phyloP scores from a whole-genome alignment of 116 monocot species.

The Dioscorea cayenensis region DNA sequence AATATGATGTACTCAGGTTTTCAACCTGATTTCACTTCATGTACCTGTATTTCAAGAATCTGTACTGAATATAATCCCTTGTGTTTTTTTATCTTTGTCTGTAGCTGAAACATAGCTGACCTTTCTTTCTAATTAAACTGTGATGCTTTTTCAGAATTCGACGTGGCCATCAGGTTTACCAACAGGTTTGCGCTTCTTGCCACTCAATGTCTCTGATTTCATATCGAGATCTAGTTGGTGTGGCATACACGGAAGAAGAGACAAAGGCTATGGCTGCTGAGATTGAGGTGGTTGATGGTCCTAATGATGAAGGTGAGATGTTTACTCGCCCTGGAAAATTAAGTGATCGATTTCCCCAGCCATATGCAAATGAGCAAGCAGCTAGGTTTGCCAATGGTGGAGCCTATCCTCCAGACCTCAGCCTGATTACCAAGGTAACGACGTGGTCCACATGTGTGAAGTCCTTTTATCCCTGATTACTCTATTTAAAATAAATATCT shows the following conservation, averaged over 20 bases:
- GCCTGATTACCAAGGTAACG: slow-evolving; percentile 81
- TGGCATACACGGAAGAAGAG: slow-evolving; percentile 93
- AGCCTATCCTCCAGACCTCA: slow-evolving; percentile 96
- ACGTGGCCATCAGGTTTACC: slow-evolving; percentile 95
- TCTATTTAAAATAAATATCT: neutral
- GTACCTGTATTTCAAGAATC: neutral
- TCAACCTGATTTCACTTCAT: neutral
- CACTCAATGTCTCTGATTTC: slow-evolving; percentile 93
- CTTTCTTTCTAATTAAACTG: no score
- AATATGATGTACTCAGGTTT: neutral
- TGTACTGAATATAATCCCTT: no score
- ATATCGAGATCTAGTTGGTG: slow-evolving; percentile 90
- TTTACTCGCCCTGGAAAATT: slow-evolving; percentile 91
- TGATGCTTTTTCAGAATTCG: slow-evolving; percentile 45
- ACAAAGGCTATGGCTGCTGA: slow-evolving; percentile 95
- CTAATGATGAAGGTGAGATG: slow-evolving; percentile 97
- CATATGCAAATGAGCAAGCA: slow-evolving; percentile 92
- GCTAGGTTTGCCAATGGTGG: slow-evolving; percentile 96
- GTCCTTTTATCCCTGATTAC: neutral
- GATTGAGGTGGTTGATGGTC: slow-evolving; percentile 94
- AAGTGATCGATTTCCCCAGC: slow-evolving; percentile 91
- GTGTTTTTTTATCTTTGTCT: no score
- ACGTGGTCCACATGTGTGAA: neutral
- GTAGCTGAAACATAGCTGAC: no score
- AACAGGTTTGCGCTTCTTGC: slow-evolving; percentile 90